Evolutionary conservation across 495 filamentous ascomycete genomes (phyloP).

Genomic region (Annulohypoxylon moriforme): DNA sequence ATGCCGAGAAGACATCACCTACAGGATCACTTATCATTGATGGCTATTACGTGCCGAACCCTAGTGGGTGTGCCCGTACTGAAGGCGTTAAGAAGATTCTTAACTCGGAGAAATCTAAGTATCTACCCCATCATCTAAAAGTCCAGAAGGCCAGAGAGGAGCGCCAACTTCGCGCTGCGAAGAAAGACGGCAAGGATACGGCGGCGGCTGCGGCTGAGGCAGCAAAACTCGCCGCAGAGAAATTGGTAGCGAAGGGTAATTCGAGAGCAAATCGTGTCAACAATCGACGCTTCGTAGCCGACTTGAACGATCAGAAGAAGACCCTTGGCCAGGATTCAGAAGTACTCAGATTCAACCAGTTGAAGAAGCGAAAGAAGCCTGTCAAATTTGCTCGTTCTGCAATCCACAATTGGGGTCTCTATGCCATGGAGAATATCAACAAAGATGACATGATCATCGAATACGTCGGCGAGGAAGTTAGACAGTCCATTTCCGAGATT

Average conservation of each 20-base stretch:
- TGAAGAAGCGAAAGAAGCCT: slow-evolving; percentile 99
- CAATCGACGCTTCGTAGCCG: slow-evolving; percentile 91
- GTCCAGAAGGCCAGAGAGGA: slow-evolving; percentile 91
- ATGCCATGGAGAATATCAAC: slow-evolving; percentile 95
- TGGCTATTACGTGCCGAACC: slow-evolving; percentile 91
- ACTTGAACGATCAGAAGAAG: slow-evolving; percentile 93
- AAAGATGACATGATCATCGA: slow-evolving; percentile 99
- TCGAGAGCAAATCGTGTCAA: slow-evolving; percentile 94
- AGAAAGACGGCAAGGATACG: slow-evolving; percentile 73
- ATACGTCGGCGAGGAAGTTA: slow-evolving; percentile 97
- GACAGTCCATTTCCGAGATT: slow-evolving; percentile 95
- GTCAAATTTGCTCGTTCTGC: slow-evolving; percentile 97
- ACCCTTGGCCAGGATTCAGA: slow-evolving; percentile 86
- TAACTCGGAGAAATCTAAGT: slow-evolving; percentile 97
- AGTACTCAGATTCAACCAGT: slow-evolving; percentile 95
- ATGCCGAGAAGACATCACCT: slow-evolving; percentile 57
- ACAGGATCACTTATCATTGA: slow-evolving; percentile 70
- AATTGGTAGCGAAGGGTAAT: slow-evolving; percentile 76
- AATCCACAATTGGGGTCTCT: slow-evolving; percentile 98
- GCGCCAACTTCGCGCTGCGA: slow-evolving; percentile 77
- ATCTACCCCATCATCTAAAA: slow-evolving; percentile 95
- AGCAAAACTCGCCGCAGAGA: slow-evolving; percentile 80
- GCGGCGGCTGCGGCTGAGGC: slow-evolving; percentile 74
- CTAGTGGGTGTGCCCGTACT: slow-evolving; percentile 85
- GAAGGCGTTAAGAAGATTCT: slow-evolving; percentile 94